Base-by-base conservation (phyloP, 371 early-diverging fungal species). In the Mucor circinelloides region DNA sequence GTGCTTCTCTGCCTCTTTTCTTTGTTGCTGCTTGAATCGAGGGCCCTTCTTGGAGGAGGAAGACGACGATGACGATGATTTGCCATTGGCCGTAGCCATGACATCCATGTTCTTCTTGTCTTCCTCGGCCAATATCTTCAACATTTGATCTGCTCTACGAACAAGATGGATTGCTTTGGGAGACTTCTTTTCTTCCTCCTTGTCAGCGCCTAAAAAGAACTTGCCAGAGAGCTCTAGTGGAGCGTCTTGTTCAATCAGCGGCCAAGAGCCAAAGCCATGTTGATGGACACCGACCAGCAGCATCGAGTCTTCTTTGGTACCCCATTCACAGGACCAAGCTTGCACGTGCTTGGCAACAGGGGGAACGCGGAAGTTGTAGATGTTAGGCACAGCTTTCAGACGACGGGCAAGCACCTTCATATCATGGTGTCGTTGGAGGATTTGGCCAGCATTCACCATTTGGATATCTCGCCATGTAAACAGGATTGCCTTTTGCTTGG, bases 201-300 rank as follows among this genome's bases (percentile, higher is more conserved):
- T 83, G 19, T 70, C 78, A 7, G 74, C 63, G 10, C 78, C 76
- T 44, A 97, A 74, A 77, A 94, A 95, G 70, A 97, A 93, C 76
- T 97, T 97, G 62, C 85, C 86, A 2, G 82, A 71, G 46, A 99
- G 84, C 0, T 91, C 92, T 8, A 99, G 77, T 0, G 83, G 75
- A 0, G 77, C 32, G 68, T 99, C 99, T 3, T 88, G 87, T 56
- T 92, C 91, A 19, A 99, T 97, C 61, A 84, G 76, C 58, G 84
- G 78, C 98, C 98, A 98, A 67, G 89, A 91, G 10, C 98, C 98
- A 79, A 96, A 97, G 8, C 99, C 99, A 74, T 98, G 92, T 46
- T 85, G 83, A 78, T 93, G 92, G 21, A 98, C 90, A 62, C 99
- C 99, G 19, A 96, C 91, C 15, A 99, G 84, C 54, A 99, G 81